Conservation (phyloP, 139 green algal genomes). For the Ettlia oleoabundans region DNA sequence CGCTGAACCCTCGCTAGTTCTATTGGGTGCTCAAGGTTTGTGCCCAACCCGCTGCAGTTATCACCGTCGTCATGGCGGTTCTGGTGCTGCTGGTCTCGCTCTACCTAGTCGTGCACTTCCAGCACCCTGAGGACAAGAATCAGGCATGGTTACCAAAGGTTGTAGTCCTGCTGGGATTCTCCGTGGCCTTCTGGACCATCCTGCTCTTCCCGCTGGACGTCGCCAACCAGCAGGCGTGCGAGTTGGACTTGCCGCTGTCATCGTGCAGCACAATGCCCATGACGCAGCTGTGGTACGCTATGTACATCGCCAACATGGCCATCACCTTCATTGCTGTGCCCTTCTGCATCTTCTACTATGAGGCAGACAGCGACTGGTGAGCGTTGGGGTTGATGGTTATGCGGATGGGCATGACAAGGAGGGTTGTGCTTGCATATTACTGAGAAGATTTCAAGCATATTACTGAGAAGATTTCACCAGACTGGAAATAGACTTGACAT, state of each 20-base stretch:
- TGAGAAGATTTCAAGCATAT: no score
- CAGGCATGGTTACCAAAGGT: constrained; percentile 96
- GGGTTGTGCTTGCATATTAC: no score
- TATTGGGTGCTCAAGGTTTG: no score
- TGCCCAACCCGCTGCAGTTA: constrained; percentile 9
- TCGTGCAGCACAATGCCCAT: constrained; percentile 93
- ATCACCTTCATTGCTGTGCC: constrained; percentile 88
- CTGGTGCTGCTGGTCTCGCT: constrained; percentile 75
- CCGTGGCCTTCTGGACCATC: constrained; percentile 86
- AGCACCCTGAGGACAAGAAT: constrained; percentile 95
- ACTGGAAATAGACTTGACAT: no score
- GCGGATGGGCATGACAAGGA: no score
- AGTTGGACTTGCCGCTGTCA: constrained; percentile 60
- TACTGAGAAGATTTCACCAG: no score
- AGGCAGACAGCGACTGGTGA: constrained; percentile 90
- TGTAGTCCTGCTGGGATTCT: constrained; percentile 89
- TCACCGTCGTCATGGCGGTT: constrained; percentile 63
- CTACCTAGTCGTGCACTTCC: constrained; percentile 92
- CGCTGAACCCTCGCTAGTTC: no score
- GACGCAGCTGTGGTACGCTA: constrained; percentile 84
- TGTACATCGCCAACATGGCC: constrained; percentile 87
- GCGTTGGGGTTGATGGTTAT: not conserved
- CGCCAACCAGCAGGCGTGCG: constrained; percentile 85
- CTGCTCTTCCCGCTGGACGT: constrained; percentile 96
- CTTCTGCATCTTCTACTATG: constrained; percentile 98